Evolutionary conservation across 805 yeast genomes (phyloP).

Genomic region (Isabelozyma rhagii): DNA sequence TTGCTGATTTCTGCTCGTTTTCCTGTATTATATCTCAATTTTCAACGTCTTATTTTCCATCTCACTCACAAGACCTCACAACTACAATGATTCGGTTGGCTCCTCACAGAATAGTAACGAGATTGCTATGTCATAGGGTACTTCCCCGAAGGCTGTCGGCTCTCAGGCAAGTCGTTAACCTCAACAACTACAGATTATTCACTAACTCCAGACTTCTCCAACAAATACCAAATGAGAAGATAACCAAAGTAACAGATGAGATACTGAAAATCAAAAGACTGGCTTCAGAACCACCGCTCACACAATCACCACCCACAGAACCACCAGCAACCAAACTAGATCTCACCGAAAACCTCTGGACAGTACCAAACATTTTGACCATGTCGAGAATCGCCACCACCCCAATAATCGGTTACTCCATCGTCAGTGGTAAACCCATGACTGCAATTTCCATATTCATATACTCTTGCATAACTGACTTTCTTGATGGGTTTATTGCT

Average conservation of each 20-base stretch:
- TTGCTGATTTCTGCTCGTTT: background rate
- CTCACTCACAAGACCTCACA: too few species aligned
- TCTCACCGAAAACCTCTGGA: slow-evolving; percentile 56
- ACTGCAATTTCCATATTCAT: slow-evolving; percentile 72
- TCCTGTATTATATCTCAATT: too few species aligned
- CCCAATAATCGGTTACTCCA: slow-evolving; percentile 80
- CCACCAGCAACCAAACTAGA: background rate
- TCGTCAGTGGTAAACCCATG: slow-evolving; percentile 59
- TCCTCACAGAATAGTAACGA: background rate
- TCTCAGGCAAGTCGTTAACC: too few species aligned
- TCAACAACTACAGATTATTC: too few species aligned
- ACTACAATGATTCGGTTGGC: background rate
- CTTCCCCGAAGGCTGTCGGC: background rate
- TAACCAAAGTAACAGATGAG: too few species aligned
- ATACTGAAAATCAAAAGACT: too few species aligned
- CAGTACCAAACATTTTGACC: slow-evolving; percentile 85
- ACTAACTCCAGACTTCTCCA: too few species aligned
- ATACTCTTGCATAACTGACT: slow-evolving; percentile 88
- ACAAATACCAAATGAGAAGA: too few species aligned
- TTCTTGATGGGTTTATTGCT: slow-evolving; percentile 89
- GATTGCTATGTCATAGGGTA: background rate
- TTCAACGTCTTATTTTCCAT: too few species aligned
- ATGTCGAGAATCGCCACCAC: slow-evolving; percentile 75
- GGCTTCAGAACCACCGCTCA: too few species aligned
- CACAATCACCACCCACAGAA: background rate